These are phyloP conservation scores for Cruciata laevipes DNA, from an alignment of 257 asterid genomes.

Conservation along the genomic window DNA sequence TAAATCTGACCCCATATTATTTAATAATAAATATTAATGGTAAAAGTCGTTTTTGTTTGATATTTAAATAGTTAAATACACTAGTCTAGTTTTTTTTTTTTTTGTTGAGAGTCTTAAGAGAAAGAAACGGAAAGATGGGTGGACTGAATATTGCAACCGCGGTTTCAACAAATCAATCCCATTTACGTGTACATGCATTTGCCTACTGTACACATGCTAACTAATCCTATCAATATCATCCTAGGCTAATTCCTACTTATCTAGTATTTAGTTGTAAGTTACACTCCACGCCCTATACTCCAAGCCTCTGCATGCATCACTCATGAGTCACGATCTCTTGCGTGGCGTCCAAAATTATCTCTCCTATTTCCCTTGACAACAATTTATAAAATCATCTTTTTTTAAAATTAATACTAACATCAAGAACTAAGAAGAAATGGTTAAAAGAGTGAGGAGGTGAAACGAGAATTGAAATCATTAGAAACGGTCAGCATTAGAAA, in stretches of 20 bases:
- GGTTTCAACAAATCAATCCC: conserved; percentile 17
- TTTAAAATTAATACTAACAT: no score
- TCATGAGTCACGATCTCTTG: neutral
- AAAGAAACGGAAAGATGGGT: neutral
- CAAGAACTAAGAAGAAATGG: no score
- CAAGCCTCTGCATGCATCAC: neutral
- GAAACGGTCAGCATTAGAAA: no score
- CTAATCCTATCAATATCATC: neutral
- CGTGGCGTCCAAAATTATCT: neutral
- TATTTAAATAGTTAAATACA: no score
- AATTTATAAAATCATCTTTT: no score
- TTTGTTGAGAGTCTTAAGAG: neutral
- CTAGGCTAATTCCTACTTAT: neutral
- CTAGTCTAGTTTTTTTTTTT: no score
- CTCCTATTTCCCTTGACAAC: no score
- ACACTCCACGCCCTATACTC: neutral
- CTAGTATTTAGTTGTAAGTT: neutral
- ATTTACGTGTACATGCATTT: conserved; percentile 11
- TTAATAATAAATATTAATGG: no score
- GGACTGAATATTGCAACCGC: conserved; percentile 20
- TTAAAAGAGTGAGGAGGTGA: no score
- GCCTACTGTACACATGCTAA: neutral
- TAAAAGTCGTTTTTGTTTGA: no score
- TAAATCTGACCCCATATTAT: no score
- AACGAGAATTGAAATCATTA: no score